Base-by-base conservation (phyloP, 805 yeast genomes). In the Blastobotrys americana region DNA sequence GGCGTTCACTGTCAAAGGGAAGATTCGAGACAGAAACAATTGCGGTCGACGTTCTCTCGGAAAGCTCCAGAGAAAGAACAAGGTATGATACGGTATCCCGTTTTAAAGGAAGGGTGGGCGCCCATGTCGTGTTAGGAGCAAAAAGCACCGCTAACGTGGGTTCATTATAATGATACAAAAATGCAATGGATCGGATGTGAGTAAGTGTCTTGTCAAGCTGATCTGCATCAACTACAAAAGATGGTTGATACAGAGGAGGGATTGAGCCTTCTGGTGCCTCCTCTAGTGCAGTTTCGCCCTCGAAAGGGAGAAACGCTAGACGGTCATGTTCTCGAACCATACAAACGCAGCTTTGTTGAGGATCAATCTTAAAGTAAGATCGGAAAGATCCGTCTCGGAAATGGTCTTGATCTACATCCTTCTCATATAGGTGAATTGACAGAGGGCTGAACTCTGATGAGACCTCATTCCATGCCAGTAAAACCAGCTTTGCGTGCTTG, bases 351-450 rank as follows among this genome's bases (percentile, higher is more conserved):
- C 74, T 64, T 21, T 69, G 68, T 42, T 69, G 71, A 0, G 95
- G 85, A 46, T 84, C 95, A 0, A 76, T 67, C 19, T 77, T 64
- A 46, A 84, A 69, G 5, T 66, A 64, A 0, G 84, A 65, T 4
- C 63, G 60, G 37, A 65, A 55, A 5, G 52, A 57, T 5, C 56
- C 55, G 35, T 61, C 52, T 18, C 55, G 46, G 45, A 64, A 52
- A 21, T 59, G 53, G 5, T 59, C 42, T 49, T 66, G 50, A 54
- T 55, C 56, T 10, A 87, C 68, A 20, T 77, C 76, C 37, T 77
- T 75, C 55, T 90, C 97, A 61, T 89, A 93, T 59, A 76, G 87
- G 65, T 93, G 98, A 42, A 93, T 67, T 41, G 95, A 84, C 1
- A 78, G 72, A 0, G 96, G 85, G 20, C 73, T 68, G n/a, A 90